Percentiles rank a stretch among this genome's conserved stretches.
Conservation (phyloP, 441 rosid genomes). For the Pelargonium fulgidum region DNA sequence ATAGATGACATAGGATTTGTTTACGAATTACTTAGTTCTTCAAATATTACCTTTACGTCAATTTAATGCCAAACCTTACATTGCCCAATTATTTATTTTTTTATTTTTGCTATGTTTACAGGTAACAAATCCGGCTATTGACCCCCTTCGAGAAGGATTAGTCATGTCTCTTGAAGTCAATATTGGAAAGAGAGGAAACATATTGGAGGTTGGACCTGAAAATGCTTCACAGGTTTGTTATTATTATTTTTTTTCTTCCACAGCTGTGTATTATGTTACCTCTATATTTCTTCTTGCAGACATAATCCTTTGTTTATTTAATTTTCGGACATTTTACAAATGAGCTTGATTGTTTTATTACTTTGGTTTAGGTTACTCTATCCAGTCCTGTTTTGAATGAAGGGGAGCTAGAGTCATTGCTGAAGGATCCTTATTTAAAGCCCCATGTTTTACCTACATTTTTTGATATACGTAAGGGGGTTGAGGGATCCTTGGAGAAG, state of each 20-base stretch:
- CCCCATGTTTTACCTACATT: slow-evolving; percentile 60
- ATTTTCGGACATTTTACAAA: neutral
- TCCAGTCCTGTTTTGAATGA: slow-evolving; percentile 88
- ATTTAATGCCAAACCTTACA: slow-evolving; percentile 6
- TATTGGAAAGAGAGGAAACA: slow-evolving; percentile 89
- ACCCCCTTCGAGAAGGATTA: slow-evolving; percentile 94
- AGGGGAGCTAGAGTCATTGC: slow-evolving; percentile 77
- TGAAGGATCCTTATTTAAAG: slow-evolving; percentile 63
- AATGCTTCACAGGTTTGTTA: slow-evolving; percentile 80
- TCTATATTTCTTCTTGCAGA: slow-evolving; percentile 14
- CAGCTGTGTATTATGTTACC: neutral
- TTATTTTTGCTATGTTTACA: slow-evolving; percentile 23
- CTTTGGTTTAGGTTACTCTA: slow-evolving; percentile 56
- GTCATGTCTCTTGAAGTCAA: slow-evolving; percentile 99
- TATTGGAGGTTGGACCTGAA: slow-evolving; percentile 90
- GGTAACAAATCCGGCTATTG: slow-evolving; percentile 99
- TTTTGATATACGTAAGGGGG: slow-evolving; percentile 87
- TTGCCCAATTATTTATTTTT: neutral
- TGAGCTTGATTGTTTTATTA: slow-evolving; percentile 9
- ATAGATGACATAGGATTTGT: neutral
- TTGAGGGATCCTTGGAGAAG: slow-evolving; percentile 84
- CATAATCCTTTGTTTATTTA: neutral
- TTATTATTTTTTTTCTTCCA: slow-evolving; percentile 14
- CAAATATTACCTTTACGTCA: neutral
- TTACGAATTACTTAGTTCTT: neutral